These are phyloP conservation scores for Sporisorium iseilematis-ciliati DNA, from an alignment of 1,284 basidiomycete genomes.

Conservation along the genomic window DNA sequence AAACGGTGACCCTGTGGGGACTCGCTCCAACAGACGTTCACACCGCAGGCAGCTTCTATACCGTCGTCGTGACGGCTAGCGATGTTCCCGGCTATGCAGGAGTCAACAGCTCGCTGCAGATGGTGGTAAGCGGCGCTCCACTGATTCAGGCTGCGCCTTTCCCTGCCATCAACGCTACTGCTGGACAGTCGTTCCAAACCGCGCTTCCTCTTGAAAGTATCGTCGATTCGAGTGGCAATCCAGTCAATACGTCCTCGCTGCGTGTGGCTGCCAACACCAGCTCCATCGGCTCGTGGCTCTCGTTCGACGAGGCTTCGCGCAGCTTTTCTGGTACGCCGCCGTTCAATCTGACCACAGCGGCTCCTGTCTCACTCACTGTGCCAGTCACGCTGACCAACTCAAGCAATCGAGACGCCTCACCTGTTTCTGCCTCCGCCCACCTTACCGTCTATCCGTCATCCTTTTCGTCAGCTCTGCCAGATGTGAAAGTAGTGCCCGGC, in stretches of 20 bases:
- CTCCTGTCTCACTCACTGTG: constrained; percentile 71
- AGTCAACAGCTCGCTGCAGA: constrained; percentile 48
- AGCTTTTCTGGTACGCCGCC: constrained; percentile 78
- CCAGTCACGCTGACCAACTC: constrained; percentile 74
- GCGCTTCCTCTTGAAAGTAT: constrained; percentile 40
- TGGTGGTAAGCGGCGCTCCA: constrained; percentile 54
- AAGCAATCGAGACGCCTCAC: constrained; percentile 2
- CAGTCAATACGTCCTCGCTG: constrained; percentile 24
- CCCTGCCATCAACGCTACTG: constrained; percentile 74
- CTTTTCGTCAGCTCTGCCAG: constrained; percentile 24
- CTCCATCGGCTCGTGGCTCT: constrained; percentile 75
- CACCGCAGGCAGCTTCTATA: constrained; percentile 55
- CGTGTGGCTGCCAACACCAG: constrained; percentile 70
- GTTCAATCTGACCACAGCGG: constrained; percentile 64
- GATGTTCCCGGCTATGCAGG: constrained; percentile 60
- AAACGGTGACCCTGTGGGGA: constrained; percentile 82
- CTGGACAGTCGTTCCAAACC: constrained; percentile 70
- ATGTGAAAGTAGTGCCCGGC: constrained; percentile 40
- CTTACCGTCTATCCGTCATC: constrained; percentile 52
- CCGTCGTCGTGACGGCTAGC: constrained; percentile 61
- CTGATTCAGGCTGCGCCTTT: constrained; percentile 45
- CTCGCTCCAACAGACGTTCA: constrained; percentile 75
- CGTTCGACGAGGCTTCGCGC: constrained; percentile 75
- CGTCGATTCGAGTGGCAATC: constrained; percentile 19
- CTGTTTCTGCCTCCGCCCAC: constrained; percentile 57